Base-by-base conservation (phyloP, 805 yeast species). In the Metschnikowia lachancei region DNA sequence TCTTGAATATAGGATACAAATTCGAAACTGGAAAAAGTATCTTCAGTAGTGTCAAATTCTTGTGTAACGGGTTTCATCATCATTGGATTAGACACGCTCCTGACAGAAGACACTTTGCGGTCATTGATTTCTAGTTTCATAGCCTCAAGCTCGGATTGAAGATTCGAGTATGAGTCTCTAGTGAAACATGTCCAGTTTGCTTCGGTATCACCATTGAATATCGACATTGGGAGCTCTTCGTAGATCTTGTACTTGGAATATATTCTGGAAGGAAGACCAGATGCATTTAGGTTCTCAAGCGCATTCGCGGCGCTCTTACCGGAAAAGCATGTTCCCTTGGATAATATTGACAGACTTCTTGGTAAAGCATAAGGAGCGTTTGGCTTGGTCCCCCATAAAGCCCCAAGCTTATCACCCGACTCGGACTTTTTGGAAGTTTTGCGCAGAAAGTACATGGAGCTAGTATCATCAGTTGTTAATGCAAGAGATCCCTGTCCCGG, bases 101-200 rank as follows among this genome's bases (percentile, higher is more conserved):
- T 24, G 4, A 22, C 32, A 3, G 36, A 36, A 14, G 46, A 20
- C 14, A 32, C 2, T 19, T 29, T 14, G 9, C 44, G 20, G 7
- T 41, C 42, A 4, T 33, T 11, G 19, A 29, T 26, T 32, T 50
- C 61, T 22, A 45, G 58, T 35, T 58, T 54, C 47, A 62, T 52
- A 14, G 60, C 60, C 28, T 51, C 51, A 8, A 64, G 34, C 36
- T 64, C 63, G 5, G 51, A 51, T 20, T 56, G 55, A 17, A 64
- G 55, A 28, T 31, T 64, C 9, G 64, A 55, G 12, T 60, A 56
- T 30, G 59, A 60, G 13, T 65, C 70, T 18, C 62, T 47, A 4
- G 60, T 41, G 16, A 67, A 52, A 4, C 53, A 29, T 1, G 50
- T 46, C 66, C 66, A 62, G 41, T 62, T 62, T 7, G 55, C 49